Evolutionary conservation across 768 basidiomycete species (phyloP).

Genomic region (Tylopilus subfusipes): DNA sequence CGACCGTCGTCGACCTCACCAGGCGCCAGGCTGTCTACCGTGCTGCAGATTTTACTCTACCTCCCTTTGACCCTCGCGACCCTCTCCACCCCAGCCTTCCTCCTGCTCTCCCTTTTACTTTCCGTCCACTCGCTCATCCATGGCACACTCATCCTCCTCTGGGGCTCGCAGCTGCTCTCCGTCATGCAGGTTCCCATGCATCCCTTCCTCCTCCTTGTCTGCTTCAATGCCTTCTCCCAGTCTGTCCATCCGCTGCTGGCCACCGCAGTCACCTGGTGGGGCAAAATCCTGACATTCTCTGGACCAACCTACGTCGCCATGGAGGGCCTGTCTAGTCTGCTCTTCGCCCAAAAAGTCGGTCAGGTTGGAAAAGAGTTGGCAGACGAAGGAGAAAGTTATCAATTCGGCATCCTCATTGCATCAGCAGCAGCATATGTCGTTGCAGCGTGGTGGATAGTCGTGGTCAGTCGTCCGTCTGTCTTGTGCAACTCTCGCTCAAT

Average conservation of each 20-base stretch:
- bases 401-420: constrained; percentile 71
- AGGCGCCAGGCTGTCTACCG: constrained; percentile 63
- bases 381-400: constrained; percentile 68
- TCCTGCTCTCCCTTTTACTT: constrained; percentile 75
- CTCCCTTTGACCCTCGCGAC: constrained; percentile 83
- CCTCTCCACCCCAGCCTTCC: constrained; percentile 73
- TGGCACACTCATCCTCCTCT: constrained; percentile 70
- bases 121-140: constrained; percentile 77
- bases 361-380: constrained; percentile 73
- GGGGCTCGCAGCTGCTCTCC: constrained; percentile 67
- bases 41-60: constrained; percentile 76
- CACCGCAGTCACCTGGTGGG: constrained; percentile 68
- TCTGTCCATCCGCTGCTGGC: constrained; percentile 55
- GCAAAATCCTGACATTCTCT: constrained; percentile 60
- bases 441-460: constrained; percentile 85
- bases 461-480: constrained; percentile 44
- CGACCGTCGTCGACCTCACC: neutral
- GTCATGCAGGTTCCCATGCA: constrained; percentile 85
- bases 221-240: constrained; percentile 79
- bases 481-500: constrained; percentile 8
- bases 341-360: constrained; percentile 79
- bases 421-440: constrained; percentile 77
- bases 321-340: constrained; percentile 80
- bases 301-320: constrained; percentile 77
- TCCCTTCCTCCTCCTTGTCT: constrained; percentile 80